A percentile compares a stretch with the other conserved stretches of the same genome.
Evolutionary conservation across 768 basidiomycete species (phyloP).

Genomic region (Calocybe cyanea): DNA sequence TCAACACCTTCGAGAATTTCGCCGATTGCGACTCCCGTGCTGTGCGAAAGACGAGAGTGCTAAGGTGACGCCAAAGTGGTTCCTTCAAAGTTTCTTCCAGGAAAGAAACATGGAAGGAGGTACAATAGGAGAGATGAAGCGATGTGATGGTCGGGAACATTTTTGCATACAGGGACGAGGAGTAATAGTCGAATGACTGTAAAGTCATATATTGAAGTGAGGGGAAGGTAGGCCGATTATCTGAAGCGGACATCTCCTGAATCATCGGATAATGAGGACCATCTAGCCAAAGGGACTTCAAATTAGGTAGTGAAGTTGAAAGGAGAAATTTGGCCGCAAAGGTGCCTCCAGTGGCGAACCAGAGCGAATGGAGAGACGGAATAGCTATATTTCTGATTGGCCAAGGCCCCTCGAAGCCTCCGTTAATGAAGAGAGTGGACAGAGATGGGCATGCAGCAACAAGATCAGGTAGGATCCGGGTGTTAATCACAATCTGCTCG

Average conservation of each 20-base stretch:
- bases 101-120: slow-evolving; percentile 15
- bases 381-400: slow-evolving; percentile 15
- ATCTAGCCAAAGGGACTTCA: slow-evolving; percentile 33
- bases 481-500: slow-evolving; percentile 7
- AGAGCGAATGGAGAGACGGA: slow-evolving; percentile 24
- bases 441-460: slow-evolving; percentile 19
- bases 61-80: slow-evolving; percentile 18
- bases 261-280: slow-evolving; percentile 19
- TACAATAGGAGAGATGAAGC: slow-evolving; percentile 26
- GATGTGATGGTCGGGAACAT: slow-evolving; percentile 28
- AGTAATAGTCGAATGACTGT: slow-evolving; percentile 19
- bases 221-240: slow-evolving; percentile 23
- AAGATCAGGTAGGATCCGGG: slow-evolving; percentile 6
- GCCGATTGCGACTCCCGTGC: slow-evolving; percentile 19
- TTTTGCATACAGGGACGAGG: slow-evolving; percentile 17
- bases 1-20: slow-evolving; percentile 17
- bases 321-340: slow-evolving; percentile 25
- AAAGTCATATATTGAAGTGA: slow-evolving; percentile 31
- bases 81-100: slow-evolving; percentile 17
- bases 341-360: slow-evolving; percentile 21
- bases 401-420: slow-evolving; percentile 20
- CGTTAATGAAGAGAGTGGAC: slow-evolving; percentile 27
- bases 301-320: slow-evolving; percentile 23
- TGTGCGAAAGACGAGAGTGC: slow-evolving; percentile 26
- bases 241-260: not conserved